Evolutionary conservation across 2,329 filamentous ascomycete species (phyloP).

Genomic region (Aureobasidium sp.): DNA sequence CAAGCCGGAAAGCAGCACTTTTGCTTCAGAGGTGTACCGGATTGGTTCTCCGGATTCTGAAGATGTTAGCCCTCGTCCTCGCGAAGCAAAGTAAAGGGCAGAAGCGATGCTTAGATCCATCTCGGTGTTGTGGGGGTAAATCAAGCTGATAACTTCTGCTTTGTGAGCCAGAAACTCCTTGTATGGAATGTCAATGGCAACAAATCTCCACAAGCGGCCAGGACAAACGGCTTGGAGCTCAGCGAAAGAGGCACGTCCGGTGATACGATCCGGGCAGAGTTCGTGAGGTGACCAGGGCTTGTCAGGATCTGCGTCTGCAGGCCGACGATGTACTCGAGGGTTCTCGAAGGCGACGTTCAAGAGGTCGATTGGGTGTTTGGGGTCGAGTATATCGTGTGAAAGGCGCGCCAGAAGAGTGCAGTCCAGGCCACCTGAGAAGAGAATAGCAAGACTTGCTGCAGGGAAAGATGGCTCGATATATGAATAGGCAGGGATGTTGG

Average conservation of each 20-base stretch:
- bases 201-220: slow-evolving; percentile 67
- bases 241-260: slow-evolving; percentile 68
- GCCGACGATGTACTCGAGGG: slow-evolving; percentile 51
- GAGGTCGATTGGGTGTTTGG: slow-evolving; percentile 65
- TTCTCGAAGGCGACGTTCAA: slow-evolving; percentile 98
- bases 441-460: slow-evolving; percentile 55
- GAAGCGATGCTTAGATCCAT: slow-evolving; percentile 96
- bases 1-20: slow-evolving; percentile 82
- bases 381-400: slow-evolving; percentile 64
- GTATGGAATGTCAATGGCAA: slow-evolving; percentile 79
- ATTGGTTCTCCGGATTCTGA: slow-evolving; percentile 18
- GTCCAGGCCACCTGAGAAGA: slow-evolving; percentile 93
- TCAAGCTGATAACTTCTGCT: slow-evolving; percentile 61
- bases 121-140: slow-evolving; percentile 90
- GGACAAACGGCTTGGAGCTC: slow-evolving; percentile 66
- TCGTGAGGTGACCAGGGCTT: slow-evolving; percentile 51
- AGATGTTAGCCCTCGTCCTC: slow-evolving; percentile 48
- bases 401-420: slow-evolving; percentile 81
- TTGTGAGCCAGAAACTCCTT: slow-evolving; percentile 62
- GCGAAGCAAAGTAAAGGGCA: slow-evolving; percentile 89
- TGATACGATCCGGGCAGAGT: slow-evolving; percentile 80
- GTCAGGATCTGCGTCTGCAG: slow-evolving; percentile 19
- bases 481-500: slow-evolving; percentile 50
- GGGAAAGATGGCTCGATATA: not conserved
- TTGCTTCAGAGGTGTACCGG: slow-evolving; percentile 58